Conservation (phyloP, 2,329 filamentous ascomycete genomes). For the Albifimbria verrucaria region DNA sequence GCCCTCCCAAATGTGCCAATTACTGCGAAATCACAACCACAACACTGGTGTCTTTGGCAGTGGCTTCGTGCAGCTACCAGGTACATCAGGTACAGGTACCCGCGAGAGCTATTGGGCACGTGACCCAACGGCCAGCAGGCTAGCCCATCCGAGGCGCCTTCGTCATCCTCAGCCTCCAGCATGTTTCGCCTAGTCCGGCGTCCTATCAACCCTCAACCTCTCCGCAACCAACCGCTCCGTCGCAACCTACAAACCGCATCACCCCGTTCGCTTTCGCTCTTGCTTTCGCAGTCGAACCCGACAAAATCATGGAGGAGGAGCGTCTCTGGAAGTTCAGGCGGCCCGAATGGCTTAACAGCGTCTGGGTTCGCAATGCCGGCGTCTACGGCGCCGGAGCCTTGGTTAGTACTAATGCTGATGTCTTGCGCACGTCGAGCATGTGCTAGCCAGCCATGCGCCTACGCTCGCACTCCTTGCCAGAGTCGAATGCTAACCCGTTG, state of each 20-base stretch:
- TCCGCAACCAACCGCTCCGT: slow-evolving; percentile 9
- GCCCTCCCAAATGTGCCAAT: no score
- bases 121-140: slow-evolving; percentile 8
- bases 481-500: neutral
- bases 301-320: slow-evolving; percentile 54
- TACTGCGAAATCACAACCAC: no score
- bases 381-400: slow-evolving; percentile 61
- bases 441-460: neutral
- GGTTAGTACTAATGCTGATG: slow-evolving; percentile 39
- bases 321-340: slow-evolving; percentile 65
- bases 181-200: slow-evolving; percentile 8
- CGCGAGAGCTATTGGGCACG: slow-evolving; percentile 4
- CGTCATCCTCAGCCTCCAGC: slow-evolving; percentile 22
- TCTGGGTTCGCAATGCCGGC: slow-evolving; percentile 60
- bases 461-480: neutral
- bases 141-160: slow-evolving; percentile 14
- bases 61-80: no score
- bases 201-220: slow-evolving; percentile 8
- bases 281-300: neutral
- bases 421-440: neutral
- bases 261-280: no score
- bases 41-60: no score
- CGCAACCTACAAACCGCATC: neutral
- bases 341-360: slow-evolving; percentile 65
- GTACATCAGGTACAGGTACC: no score